These are phyloP conservation scores for Suaeda aralocaspica DNA, from an alignment of 148 eudicot species.

Conservation along the genomic window DNA sequence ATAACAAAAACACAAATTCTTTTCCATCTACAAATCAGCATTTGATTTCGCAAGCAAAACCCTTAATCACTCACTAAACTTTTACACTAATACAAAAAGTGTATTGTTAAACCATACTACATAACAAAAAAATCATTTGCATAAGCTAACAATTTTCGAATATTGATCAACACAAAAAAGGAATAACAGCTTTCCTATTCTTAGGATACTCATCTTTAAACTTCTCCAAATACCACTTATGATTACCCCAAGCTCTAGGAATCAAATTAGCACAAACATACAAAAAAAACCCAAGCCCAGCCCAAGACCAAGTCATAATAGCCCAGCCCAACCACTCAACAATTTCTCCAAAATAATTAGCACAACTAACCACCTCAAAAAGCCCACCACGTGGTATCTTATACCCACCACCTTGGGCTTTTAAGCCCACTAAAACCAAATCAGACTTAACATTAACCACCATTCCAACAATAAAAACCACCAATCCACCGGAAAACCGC, in stretches of 20 bases:
- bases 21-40: too few species aligned
- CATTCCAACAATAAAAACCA: conserved; percentile 57
- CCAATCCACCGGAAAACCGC: conserved; percentile 51
- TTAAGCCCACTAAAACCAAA: conserved; percentile 47
- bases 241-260: conserved; percentile 65
- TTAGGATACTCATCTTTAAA: conserved; percentile 82
- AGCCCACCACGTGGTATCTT: conserved; percentile 64
- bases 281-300: conserved; percentile 68
- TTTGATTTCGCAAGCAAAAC: too few species aligned
- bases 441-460: conserved; percentile 59
- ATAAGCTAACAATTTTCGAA: too few species aligned
- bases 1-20: not conserved
- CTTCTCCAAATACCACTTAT: conserved; percentile 78
- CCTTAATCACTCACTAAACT: too few species aligned
- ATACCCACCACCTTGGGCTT: conserved; percentile 56
- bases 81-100: too few species aligned
- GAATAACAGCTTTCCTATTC: conserved; percentile 69
- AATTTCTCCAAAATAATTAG: conserved; percentile 89
- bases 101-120: too few species aligned
- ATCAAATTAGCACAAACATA: conserved; percentile 70
- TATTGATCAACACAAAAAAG: conserved; percentile 46
- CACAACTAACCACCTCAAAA: conserved; percentile 74
- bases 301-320: conserved; percentile 77
- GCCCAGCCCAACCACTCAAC: conserved; percentile 95
- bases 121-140: too few species aligned